Percentiles rank a stretch among this genome's conserved stretches.
Evolutionary conservation across 2,329 filamentous ascomycete species (phyloP).

Genomic region (Nothophaeocryptopus gaeumannii): DNA sequence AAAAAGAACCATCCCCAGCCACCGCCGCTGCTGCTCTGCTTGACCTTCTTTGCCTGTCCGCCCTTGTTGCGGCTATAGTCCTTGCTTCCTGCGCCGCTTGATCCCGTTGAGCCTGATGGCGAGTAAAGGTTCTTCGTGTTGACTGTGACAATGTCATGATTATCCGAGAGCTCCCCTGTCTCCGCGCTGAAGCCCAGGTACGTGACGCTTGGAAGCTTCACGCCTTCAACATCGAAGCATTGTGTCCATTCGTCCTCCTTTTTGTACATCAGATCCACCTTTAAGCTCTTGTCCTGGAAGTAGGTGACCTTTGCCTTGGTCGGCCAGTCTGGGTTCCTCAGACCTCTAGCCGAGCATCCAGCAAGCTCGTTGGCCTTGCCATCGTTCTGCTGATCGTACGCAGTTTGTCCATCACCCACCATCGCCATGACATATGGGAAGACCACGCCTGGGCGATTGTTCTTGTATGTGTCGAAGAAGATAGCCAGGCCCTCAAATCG

Average conservation of each 20-base stretch:
- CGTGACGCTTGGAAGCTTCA: constrained; percentile 71
- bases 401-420: constrained; percentile 84
- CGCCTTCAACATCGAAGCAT: constrained; percentile 72
- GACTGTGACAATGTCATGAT: constrained; percentile 92
- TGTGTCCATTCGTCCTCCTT: constrained; percentile 79
- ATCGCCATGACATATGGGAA: constrained; percentile 99
- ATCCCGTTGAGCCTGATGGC: constrained; percentile 41
- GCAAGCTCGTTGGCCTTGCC: constrained; percentile 91
- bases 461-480: constrained; percentile 99
- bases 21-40: constrained; percentile 47
- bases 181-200: constrained; percentile 72
- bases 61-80: constrained; percentile 45
- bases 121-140: constrained; percentile 85
- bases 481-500: constrained; percentile 90
- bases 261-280: constrained; percentile 93
- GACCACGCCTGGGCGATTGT: constrained; percentile 90
- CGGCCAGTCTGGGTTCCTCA: constrained; percentile 72
- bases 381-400: constrained; percentile 90
- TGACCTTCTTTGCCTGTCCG: constrained; percentile 42
- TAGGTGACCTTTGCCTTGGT: constrained; percentile 89
- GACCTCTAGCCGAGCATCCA: constrained; percentile 88
- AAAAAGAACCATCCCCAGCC: constrained; percentile 72
- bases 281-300: constrained; percentile 91
- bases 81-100: constrained; percentile 29
- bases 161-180: constrained; percentile 94